These are phyloP conservation scores for Psilocybe sp. DNA, from an alignment of 768 basidiomycete species.

Conservation along the genomic window DNA sequence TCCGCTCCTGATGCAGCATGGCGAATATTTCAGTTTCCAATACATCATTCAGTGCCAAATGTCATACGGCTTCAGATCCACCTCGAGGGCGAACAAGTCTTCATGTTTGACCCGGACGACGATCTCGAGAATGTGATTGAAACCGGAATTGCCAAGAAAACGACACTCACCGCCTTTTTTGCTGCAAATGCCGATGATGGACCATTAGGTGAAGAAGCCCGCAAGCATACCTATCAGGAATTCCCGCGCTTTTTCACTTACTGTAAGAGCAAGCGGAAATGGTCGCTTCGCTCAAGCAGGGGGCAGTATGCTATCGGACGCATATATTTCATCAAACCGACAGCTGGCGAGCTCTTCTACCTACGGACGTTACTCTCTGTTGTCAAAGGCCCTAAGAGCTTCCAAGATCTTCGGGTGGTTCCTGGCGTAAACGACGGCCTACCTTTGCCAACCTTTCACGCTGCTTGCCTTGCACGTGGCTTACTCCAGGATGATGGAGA, in stretches of 20 bases:
- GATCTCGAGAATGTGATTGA: constrained; percentile 19
- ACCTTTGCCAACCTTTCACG: constrained; percentile 28
- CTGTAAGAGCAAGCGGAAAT: constrained; percentile 13
- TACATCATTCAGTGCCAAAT: constrained; percentile 34
- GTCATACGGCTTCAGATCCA: constrained; percentile 43
- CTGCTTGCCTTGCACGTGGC: constrained; percentile 38
- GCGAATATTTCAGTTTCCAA: constrained; percentile 29
- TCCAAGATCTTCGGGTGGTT: constrained; percentile 18
- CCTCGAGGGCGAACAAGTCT: constrained; percentile 34
- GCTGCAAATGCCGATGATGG: constrained; percentile 28
- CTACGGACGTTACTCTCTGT: constrained; percentile 37
- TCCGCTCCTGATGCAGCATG: constrained; percentile 31
- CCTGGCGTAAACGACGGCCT: constrained; percentile 18
- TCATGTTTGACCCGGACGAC: constrained; percentile 30
- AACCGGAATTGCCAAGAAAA: constrained; percentile 21
- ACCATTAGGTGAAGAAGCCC: constrained; percentile 13
- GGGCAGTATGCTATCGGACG: constrained; percentile 36
- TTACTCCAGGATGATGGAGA: constrained; percentile 48
- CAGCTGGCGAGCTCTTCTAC: constrained; percentile 37
- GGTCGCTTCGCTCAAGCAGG: constrained; percentile 24
- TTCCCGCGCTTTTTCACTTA: constrained; percentile 24
- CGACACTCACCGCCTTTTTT: constrained; percentile 20
- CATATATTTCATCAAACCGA: constrained; percentile 37
- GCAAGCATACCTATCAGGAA: constrained; percentile 31
- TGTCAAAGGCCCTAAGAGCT: constrained; percentile 31